A percentile compares a stretch with the other conserved stretches of the same genome.
phyloP scores from a whole-genome alignment of 768 basidiomycete genomes.

The Leccinum obscurum region DNA sequence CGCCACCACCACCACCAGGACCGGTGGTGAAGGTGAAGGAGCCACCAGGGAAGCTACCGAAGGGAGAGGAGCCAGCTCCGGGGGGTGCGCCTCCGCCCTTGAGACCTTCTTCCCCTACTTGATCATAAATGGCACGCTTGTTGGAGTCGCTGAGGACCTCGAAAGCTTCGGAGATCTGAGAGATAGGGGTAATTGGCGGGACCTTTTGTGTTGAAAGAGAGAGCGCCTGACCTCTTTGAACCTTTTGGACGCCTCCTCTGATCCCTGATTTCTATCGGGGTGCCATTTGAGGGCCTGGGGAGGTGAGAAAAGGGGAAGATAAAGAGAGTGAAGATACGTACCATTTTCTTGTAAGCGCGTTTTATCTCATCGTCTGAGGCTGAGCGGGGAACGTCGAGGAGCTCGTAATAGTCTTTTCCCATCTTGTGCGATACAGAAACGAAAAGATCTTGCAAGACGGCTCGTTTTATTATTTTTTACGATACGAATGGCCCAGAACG shows the following conservation, averaged over 20 bases:
- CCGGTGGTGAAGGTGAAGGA: conserved; percentile 59
- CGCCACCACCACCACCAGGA: conserved; percentile 41
- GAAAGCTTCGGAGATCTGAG: conserved; percentile 89
- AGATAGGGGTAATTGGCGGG: neutral
- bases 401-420: conserved; percentile 89
- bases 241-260: conserved; percentile 82
- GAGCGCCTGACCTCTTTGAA: conserved; percentile 77
- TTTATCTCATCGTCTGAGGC: conserved; percentile 89
- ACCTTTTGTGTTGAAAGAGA: too few relatives aligned
- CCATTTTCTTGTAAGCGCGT: conserved; percentile 95
- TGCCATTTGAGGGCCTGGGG: conserved; percentile 88
- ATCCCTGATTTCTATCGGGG: conserved; percentile 86
- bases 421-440: conserved; percentile 35
- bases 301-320: conserved; percentile 3
- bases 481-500: conserved; percentile 37
- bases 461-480: neutral
- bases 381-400: conserved; percentile 68
- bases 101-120: conserved; percentile 93
- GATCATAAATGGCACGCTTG: conserved; percentile 85
- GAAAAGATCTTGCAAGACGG: too few relatives aligned
- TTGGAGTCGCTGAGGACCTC: conserved; percentile 90
- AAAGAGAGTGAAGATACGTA: conserved; percentile 29
- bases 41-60: conserved; percentile 48
- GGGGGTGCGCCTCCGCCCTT: conserved; percentile 66
- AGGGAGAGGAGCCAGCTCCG: conserved; percentile 46